phyloP scores from a whole-genome alignment of 192 early-diverging fungal species.

The Lobosporangium transversale region DNA sequence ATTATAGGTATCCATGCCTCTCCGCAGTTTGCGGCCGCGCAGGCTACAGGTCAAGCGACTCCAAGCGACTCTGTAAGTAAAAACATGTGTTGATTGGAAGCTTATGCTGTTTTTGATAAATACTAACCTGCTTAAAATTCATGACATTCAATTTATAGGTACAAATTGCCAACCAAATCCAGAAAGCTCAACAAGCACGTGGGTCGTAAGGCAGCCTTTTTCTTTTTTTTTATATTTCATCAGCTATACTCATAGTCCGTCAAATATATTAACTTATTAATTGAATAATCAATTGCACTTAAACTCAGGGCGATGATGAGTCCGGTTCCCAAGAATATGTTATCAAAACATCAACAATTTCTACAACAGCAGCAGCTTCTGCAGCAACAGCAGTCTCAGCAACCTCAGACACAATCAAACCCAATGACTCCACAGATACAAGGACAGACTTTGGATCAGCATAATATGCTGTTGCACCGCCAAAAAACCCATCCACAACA shows the following conservation, averaged over 20 bases:
- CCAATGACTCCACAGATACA: constrained; percentile 7
- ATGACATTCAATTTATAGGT: background rate
- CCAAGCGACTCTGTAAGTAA: constrained; percentile 28
- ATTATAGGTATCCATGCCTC: constrained; percentile 24
- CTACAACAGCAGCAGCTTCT: constrained; percentile 25
- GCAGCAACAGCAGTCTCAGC: constrained; percentile 26
- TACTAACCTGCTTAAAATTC: background rate
- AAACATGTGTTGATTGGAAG: background rate
- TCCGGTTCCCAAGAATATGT: constrained; percentile 13
- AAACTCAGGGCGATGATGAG: constrained; percentile 19
- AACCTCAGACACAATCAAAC: constrained; percentile 15
- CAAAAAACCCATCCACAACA: constrained; percentile 19
- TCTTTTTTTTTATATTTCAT: background rate
- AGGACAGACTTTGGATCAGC: constrained; percentile 8
- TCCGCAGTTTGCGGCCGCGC: constrained; percentile 35
- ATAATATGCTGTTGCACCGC: constrained; percentile 4
- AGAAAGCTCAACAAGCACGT: constrained; percentile 12
- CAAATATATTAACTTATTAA: no score
- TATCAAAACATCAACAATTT: constrained; percentile 28
- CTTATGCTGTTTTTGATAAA: background rate
- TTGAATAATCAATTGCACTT: background rate
- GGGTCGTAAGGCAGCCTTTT: constrained; percentile 13
- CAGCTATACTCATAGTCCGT: background rate
- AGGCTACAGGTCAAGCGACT: constrained; percentile 9
- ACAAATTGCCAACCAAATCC: constrained; percentile 8